phyloP scores from a whole-genome alignment of 345 rosid genomes.

The Angophora floribunda region DNA sequence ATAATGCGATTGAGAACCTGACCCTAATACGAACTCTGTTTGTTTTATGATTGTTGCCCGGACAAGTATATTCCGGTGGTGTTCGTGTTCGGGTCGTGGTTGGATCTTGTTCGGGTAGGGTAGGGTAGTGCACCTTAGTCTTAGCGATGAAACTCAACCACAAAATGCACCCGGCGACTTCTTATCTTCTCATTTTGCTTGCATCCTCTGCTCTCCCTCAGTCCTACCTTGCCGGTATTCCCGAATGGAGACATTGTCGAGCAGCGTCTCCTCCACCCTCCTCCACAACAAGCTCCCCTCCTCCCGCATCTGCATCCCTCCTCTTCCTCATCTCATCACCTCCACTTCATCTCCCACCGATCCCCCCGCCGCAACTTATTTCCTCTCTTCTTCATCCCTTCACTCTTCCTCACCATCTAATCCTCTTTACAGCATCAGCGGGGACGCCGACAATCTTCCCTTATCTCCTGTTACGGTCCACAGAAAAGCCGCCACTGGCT shows the following conservation, averaged over 20 bases:
- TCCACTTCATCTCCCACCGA: constrained; percentile 14
- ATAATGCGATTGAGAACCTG: too few relatives aligned
- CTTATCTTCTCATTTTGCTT: neutral
- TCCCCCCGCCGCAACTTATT: neutral
- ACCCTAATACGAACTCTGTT: too few relatives aligned
- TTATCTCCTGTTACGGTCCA: constrained; percentile 14
- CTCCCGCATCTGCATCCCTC: constrained; percentile 1
- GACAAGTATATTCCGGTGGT: too few relatives aligned
- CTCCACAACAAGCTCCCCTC: constrained; percentile 19
- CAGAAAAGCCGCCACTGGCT: constrained; percentile 49
- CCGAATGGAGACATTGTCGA: constrained; percentile 50
- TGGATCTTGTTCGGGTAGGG: too few relatives aligned
- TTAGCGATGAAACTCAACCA: neutral
- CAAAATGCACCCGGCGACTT: neutral
- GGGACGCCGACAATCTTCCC: neutral
- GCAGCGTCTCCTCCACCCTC: constrained; percentile 30
- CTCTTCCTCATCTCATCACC: neutral
- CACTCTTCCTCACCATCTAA: neutral
- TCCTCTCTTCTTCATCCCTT: constrained; percentile 11
- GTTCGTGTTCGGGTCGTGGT: too few relatives aligned
- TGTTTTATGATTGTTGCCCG: too few relatives aligned
- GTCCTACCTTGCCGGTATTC: neutral
- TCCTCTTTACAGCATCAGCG: neutral
- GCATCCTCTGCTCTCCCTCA: neutral
- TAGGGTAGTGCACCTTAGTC: too few relatives aligned